These are phyloP conservation scores for Clarireedia homoeocarpa DNA, from an alignment of 2,329 filamentous ascomycete genomes.

Conservation along the genomic window DNA sequence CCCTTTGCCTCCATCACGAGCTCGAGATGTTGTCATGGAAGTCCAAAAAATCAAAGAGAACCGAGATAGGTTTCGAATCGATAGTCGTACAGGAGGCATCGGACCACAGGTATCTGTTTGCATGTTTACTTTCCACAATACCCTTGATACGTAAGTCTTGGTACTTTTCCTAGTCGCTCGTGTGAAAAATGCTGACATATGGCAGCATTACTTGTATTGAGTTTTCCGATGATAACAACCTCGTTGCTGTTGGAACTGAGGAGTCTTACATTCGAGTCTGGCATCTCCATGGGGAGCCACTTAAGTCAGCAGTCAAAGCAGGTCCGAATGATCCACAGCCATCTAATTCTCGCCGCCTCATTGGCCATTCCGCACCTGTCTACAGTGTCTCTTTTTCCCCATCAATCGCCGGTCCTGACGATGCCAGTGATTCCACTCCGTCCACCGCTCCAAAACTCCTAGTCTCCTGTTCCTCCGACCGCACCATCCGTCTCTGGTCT, in stretches of 20 bases:
- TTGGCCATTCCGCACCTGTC: conserved; percentile 85
- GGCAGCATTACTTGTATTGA: conserved; percentile 81
- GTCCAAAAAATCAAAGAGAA: conserved; percentile 92
- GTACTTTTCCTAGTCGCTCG: neutral
- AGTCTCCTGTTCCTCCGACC: conserved; percentile 80
- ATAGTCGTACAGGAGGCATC: conserved; percentile 73
- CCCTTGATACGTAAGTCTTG: conserved; percentile 66
- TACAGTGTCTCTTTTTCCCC: conserved; percentile 81
- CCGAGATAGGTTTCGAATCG: conserved; percentile 83
- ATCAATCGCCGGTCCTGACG: conserved; percentile 25
- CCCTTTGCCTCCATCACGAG: conserved; percentile 79
- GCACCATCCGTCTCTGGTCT: conserved; percentile 86
- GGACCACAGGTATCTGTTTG: conserved; percentile 80
- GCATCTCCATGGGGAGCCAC: conserved; percentile 77
- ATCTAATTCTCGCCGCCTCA: conserved; percentile 64
- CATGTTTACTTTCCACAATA: conserved; percentile 99
- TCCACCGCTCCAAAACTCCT: conserved; percentile 64
- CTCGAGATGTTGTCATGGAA: conserved; percentile 86
- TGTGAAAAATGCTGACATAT: conserved; percentile 11
- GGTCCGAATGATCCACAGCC: conserved; percentile 53
- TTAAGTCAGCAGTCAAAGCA: conserved; percentile 60
- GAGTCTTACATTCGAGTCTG: conserved; percentile 96
- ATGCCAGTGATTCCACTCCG: conserved; percentile 15
- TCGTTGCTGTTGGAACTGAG: conserved; percentile 82
- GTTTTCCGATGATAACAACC: conserved; percentile 82